Percentiles rank a stretch among this genome's conserved stretches.
phyloP scores from a whole-genome alignment of 139 green algal genomes.

The Edaphochlamys debaryana region DNA sequence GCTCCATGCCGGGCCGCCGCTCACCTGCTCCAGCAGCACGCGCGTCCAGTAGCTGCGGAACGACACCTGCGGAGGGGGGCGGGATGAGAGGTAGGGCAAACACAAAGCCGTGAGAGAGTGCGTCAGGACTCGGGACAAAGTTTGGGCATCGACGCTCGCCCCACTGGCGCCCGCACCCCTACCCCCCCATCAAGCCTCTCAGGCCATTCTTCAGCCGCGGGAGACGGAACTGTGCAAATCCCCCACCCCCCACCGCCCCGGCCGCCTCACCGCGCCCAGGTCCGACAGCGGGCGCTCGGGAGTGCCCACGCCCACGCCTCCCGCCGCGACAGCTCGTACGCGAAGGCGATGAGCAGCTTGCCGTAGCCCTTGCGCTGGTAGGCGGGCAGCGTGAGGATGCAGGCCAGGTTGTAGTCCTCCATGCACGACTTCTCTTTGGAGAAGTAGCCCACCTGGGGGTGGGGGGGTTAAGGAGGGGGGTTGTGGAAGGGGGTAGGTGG shows the following conservation, averaged over 20 bases:
- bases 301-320: constrained; percentile 89
- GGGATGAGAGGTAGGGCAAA: too few relatives aligned
- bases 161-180: too few relatives aligned
- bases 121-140: too few relatives aligned
- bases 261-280: constrained; percentile 82
- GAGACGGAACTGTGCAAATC: too few relatives aligned
- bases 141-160: too few relatives aligned
- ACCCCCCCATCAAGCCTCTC: too few relatives aligned
- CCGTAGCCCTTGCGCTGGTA: constrained; percentile 99
- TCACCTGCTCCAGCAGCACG: constrained; percentile 91
- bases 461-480: too few relatives aligned
- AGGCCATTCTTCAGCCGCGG: too few relatives aligned
- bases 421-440: constrained; percentile 89
- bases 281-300: constrained; percentile 97
- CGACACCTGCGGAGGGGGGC: constrained; percentile 53
- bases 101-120: too few relatives aligned
- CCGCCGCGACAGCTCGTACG: constrained; percentile 94
- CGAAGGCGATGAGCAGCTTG: constrained; percentile 97
- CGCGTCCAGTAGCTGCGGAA: constrained; percentile 98
- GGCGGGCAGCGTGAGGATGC: constrained; percentile 96
- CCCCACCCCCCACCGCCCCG: too few relatives aligned
- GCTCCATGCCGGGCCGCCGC: too few relatives aligned
- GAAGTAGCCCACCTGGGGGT: constrained; percentile 89
- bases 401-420: constrained; percentile 98
- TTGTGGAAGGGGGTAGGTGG: too few relatives aligned